These are phyloP conservation scores for Barnettozyma wickerhamii DNA, from an alignment of 805 yeast genomes.

Conservation along the genomic window DNA sequence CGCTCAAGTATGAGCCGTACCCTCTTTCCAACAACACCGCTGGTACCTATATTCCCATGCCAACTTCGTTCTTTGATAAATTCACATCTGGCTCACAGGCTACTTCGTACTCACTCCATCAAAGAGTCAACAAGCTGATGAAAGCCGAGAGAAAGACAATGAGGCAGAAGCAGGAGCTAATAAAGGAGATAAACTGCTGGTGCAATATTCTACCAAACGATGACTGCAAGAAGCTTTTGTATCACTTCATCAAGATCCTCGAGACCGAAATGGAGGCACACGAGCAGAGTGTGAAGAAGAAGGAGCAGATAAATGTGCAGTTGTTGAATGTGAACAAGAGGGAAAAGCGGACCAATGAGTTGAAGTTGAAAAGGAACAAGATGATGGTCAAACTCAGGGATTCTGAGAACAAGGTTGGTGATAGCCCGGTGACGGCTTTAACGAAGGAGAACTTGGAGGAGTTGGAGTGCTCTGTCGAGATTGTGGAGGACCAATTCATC, in stretches of 20 bases:
- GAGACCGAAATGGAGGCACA: slow-evolving; percentile 34
- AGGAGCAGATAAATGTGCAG: slow-evolving; percentile 40
- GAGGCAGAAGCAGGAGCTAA: slow-evolving; percentile 33
- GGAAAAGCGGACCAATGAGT: slow-evolving; percentile 42
- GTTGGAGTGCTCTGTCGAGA: slow-evolving; percentile 43
- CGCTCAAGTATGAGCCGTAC: background rate
- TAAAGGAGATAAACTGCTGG: slow-evolving; percentile 41
- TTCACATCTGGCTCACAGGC: slow-evolving; percentile 19
- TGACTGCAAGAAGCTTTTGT: slow-evolving; percentile 35
- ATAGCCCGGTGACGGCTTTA: slow-evolving; percentile 38
- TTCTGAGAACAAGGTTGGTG: slow-evolving; percentile 43
- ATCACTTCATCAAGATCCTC: slow-evolving; percentile 36
- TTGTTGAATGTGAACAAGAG: slow-evolving; percentile 44
- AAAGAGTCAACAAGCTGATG: slow-evolving; percentile 33
- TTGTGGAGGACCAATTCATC: slow-evolving; percentile 47
- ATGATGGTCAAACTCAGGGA: slow-evolving; percentile 36
- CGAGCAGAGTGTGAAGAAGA: slow-evolving; percentile 36
- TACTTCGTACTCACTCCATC: slow-evolving; percentile 29
- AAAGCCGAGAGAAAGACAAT: slow-evolving; percentile 36
- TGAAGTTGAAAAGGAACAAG: slow-evolving; percentile 33
- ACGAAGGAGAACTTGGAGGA: slow-evolving; percentile 50
- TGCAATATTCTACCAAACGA: slow-evolving; percentile 33
- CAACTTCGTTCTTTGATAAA: slow-evolving; percentile 24
- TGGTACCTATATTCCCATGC: slow-evolving; percentile 16
- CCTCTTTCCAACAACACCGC: slow-evolving; percentile 6